Evolutionary conservation across 305 asterid genomes (phyloP).

Genomic region (Fraxinus platypoda): DNA sequence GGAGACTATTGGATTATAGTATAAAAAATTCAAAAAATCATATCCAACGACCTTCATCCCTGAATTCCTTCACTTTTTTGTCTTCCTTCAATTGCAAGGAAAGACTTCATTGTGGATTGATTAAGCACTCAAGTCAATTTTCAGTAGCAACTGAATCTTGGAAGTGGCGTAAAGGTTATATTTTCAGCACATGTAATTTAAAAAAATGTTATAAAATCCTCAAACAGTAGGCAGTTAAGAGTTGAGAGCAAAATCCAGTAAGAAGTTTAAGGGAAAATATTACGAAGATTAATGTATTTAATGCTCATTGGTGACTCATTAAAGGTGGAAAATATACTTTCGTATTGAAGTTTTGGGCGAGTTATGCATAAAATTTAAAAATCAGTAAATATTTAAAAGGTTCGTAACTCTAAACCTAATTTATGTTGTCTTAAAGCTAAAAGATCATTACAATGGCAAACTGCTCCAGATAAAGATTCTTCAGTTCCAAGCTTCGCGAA

Average conservation of each 20-base stretch:
- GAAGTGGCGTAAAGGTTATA: not conserved
- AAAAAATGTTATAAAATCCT: not conserved
- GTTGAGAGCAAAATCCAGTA: not conserved
- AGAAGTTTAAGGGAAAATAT: not conserved
- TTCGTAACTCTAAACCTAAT: not conserved
- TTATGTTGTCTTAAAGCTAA: not conserved
- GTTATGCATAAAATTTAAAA: not conserved
- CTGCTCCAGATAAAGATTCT: not conserved
- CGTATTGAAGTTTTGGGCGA: not conserved
- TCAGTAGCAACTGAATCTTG: not conserved
- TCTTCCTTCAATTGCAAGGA: not conserved
- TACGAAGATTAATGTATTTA: not conserved
- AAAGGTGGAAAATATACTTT: not conserved
- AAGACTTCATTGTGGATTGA: not conserved
- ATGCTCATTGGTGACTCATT: not conserved
- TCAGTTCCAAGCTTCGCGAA: not conserved
- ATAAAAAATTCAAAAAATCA: not conserved
- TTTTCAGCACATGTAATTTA: not conserved
- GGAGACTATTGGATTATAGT: not conserved
- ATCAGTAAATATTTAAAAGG: not conserved
- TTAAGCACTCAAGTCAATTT: not conserved
- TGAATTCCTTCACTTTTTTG: not conserved
- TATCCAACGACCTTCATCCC: not conserved
- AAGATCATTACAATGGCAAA: not conserved
- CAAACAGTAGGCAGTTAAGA: not conserved